A percentile compares a stretch with the other conserved stretches of the same genome.
Conservation (phyloP, 192 early-diverging fungal species). For the Coemansia sp. region DNA sequence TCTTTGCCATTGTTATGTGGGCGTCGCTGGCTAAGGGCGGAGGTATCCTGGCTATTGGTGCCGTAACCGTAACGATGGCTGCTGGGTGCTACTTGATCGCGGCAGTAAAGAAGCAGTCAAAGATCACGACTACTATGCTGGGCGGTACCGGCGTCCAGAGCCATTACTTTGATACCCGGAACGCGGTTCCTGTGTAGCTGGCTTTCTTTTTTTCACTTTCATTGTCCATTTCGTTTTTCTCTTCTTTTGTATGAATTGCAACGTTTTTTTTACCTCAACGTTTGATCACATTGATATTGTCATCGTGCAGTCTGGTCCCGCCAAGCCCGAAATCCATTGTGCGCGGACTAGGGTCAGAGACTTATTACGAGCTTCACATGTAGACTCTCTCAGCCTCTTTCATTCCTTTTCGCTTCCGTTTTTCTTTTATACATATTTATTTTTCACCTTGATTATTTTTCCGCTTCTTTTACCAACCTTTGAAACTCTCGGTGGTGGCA, state of each 20-base stretch:
- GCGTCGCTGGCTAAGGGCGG: conserved; percentile 50
- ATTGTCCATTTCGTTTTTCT: not conserved
- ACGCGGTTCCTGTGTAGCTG: conserved; percentile 23
- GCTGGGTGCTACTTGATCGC: conserved; percentile 47
- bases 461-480: not conserved
- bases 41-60: conserved; percentile 48
- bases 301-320: not conserved
- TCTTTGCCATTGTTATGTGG: conserved; percentile 56
- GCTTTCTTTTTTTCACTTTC: not conserved
- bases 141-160: conserved; percentile 35
- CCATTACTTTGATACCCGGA: conserved; percentile 30
- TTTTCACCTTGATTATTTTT: not conserved
- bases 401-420: not conserved
- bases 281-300: not conserved
- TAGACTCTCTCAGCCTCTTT: not conserved
- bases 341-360: not conserved
- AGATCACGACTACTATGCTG: conserved; percentile 35
- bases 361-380: not conserved
- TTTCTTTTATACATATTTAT: not conserved
- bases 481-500: conserved; percentile 14
- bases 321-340: not conserved
- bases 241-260: not conserved
- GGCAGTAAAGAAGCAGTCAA: conserved; percentile 48
- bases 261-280: not conserved
- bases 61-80: conserved; percentile 41